These are phyloP conservation scores for Chaetomium olivaceum DNA, from an alignment of 2,329 filamentous ascomycete genomes.

Conservation along the genomic window DNA sequence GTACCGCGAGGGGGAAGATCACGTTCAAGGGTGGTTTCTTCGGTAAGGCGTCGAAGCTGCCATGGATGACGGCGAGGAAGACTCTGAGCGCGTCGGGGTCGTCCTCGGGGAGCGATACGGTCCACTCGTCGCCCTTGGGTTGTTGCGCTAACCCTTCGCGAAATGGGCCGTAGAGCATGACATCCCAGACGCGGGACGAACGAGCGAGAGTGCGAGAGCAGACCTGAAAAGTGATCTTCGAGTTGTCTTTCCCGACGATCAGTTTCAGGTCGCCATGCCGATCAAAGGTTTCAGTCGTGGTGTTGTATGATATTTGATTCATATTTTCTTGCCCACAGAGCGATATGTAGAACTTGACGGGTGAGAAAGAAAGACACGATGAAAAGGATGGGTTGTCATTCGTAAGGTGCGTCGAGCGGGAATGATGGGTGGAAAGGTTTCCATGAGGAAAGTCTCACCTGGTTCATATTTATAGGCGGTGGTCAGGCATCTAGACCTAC, in stretches of 20 bases:
- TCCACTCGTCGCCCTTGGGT: background rate
- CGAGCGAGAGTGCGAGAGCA: constrained; percentile 21
- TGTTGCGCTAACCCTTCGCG: background rate
- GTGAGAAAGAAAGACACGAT: background rate
- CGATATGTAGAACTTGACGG: background rate
- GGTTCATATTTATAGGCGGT: background rate
- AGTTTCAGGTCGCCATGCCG: constrained; percentile 16
- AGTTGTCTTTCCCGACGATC: constrained; percentile 4
- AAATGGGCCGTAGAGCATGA: background rate
- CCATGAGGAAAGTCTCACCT: background rate
- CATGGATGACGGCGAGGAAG: background rate
- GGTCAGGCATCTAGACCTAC: background rate
- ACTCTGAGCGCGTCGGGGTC: background rate
- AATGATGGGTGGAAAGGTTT: background rate
- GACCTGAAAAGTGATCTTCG: constrained; percentile 14
- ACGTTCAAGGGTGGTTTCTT: background rate
- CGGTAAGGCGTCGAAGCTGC: background rate
- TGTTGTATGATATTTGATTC: background rate
- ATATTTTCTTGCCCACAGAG: background rate
- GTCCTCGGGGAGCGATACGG: background rate
- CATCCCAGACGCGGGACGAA: background rate
- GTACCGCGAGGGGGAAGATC: background rate
- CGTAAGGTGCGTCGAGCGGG: background rate
- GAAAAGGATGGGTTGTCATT: background rate
- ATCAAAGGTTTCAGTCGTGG: constrained; percentile 11